Conservation (phyloP, 2,329 filamentous ascomycete genomes). For the Alternaria sp. region DNA sequence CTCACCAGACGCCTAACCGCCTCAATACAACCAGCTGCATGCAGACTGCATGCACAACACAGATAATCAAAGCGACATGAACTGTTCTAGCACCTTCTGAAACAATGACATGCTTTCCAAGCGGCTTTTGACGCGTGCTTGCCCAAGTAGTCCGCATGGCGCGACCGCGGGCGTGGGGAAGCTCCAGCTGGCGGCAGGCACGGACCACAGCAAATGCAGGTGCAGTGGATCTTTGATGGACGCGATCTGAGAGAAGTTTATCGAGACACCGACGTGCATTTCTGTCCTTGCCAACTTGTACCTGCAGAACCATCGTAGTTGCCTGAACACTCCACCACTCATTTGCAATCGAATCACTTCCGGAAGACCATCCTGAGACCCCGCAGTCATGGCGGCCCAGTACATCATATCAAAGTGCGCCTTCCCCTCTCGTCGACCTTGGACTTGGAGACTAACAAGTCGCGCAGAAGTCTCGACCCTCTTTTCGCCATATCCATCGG, state of each 20-base stretch:
- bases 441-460: not conserved
- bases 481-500: slow-evolving; percentile 58
- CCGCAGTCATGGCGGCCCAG: slow-evolving; percentile 38
- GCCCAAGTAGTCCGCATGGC: not conserved
- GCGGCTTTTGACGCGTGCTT: not conserved
- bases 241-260: slow-evolving; percentile 19
- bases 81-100: not conserved
- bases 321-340: not conserved
- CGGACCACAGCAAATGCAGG: slow-evolving; percentile 23
- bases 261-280: not conserved
- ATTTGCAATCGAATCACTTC: not conserved
- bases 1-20: slow-evolving; percentile 16
- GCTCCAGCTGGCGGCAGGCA: slow-evolving; percentile 17
- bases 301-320: not conserved
- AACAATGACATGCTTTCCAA: not conserved
- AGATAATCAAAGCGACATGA: not conserved
- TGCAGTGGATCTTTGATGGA: slow-evolving; percentile 19
- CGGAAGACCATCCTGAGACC: not conserved
- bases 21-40: not conserved
- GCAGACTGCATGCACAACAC: not conserved
- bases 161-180: slow-evolving; percentile 17
- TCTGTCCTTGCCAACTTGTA: not conserved
- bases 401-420: slow-evolving; percentile 55
- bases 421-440: not conserved
- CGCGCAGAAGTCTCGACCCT: slow-evolving; percentile 53